phyloP scores from a whole-genome alignment of 2,329 filamentous ascomycete genomes.

The Penicillium sp. region DNA sequence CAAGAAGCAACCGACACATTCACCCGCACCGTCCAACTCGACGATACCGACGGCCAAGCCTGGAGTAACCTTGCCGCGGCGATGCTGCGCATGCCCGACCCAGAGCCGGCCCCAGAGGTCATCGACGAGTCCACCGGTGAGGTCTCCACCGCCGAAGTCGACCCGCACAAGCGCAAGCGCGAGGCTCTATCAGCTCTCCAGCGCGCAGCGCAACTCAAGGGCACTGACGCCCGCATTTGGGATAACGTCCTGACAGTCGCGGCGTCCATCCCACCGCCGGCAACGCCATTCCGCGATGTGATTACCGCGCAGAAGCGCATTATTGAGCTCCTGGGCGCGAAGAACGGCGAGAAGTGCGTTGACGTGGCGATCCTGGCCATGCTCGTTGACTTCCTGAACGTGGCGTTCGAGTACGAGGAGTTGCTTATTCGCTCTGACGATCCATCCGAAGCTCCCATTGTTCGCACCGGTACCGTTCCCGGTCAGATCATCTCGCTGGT shows the following conservation, averaged over 20 bases:
- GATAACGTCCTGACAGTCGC: constrained; percentile 88
- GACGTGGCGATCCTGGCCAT: constrained; percentile 64
- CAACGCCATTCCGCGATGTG: constrained; percentile 59
- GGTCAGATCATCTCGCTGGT: constrained; percentile 58
- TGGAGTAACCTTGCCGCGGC: constrained; percentile 93
- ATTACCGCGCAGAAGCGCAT: constrained; percentile 65
- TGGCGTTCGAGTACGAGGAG: constrained; percentile 36
- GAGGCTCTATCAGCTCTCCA: constrained; percentile 81
- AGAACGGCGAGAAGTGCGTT: constrained; percentile 65
- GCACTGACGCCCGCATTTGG: constrained; percentile 89
- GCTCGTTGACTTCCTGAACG: constrained; percentile 62
- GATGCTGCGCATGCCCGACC: constrained; percentile 50
- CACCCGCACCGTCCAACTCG: constrained; percentile 69
- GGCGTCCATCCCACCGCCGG: constrained; percentile 63
- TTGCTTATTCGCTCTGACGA: constrained; percentile 32
- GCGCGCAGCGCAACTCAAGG: constrained; percentile 70
- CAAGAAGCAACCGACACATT: constrained; percentile 75
- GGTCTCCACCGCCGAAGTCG: constrained; percentile 22
- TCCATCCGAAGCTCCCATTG: constrained; percentile 26
- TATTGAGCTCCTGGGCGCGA: constrained; percentile 59
- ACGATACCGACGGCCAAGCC: constrained; percentile 79
- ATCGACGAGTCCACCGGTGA: constrained; percentile 23
- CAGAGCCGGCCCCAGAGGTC: constrained; percentile 23
- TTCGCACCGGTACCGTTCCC: constrained; percentile 46
- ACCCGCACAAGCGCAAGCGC: constrained; percentile 55